Evolutionary conservation across 2,329 filamentous ascomycete genomes (phyloP).

Genomic region (Lachnellula cervina): DNA sequence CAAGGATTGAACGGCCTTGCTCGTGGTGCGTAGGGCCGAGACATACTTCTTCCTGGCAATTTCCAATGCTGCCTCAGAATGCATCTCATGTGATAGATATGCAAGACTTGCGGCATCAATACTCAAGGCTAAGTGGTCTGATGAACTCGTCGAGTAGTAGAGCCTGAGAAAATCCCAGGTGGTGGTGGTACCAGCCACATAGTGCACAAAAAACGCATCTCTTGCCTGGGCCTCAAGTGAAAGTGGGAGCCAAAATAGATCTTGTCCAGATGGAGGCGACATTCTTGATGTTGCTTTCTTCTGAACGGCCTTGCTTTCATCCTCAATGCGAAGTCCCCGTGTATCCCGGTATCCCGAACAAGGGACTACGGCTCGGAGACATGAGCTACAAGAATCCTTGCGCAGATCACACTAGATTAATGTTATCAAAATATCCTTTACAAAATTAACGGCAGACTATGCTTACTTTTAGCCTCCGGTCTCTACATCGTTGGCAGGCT

Average conservation of each 20-base stretch:
- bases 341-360: conserved; percentile 17
- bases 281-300: conserved; percentile 1
- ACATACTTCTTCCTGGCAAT: conserved; percentile 9
- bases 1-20: conserved; percentile 1
- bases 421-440: background rate
- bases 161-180: conserved; percentile 11
- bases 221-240: conserved; percentile 12
- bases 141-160: conserved; percentile 1
- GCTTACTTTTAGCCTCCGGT: conserved; percentile 14
- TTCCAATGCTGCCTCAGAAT: conserved; percentile 2
- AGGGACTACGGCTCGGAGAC: conserved; percentile 9
- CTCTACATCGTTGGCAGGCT: conserved; percentile 14
- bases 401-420: conserved; percentile 15
- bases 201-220: conserved; percentile 14
- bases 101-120: conserved; percentile 19
- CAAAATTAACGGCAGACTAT: background rate
- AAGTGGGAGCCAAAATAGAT: conserved; percentile 1
- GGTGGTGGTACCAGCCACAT: conserved; percentile 7
- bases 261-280: background rate
- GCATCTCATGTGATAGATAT: conserved; percentile 10
- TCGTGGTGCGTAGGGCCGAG: conserved; percentile 6
- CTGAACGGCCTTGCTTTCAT: conserved; percentile 10
- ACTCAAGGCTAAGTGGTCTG: conserved; percentile 4
- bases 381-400: conserved; percentile 8
- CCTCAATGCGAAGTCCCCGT: conserved; percentile 10